Evolutionary conservation across 2,329 filamentous ascomycete genomes (phyloP).

Genomic region (Fusarium denticulatum): DNA sequence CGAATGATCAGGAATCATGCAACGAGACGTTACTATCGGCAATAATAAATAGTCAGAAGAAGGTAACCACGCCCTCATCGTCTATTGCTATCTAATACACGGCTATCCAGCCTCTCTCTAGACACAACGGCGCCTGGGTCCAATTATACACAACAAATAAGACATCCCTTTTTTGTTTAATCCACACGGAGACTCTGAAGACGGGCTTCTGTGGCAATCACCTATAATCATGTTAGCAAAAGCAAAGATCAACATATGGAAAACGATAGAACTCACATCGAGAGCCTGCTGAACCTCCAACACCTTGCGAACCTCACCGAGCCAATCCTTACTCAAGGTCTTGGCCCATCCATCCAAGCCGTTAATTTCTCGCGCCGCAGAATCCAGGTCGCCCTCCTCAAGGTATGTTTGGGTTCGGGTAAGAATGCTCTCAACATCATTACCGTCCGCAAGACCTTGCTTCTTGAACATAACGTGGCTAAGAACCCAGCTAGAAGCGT

Average conservation of each 20-base stretch:
- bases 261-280: constrained; percentile 72
- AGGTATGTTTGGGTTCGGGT: constrained; percentile 88
- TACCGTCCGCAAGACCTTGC: constrained; percentile 81
- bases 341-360: constrained; percentile 92
- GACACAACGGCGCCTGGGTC: constrained; percentile 41
- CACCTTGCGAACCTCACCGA: constrained; percentile 88
- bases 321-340: constrained; percentile 93
- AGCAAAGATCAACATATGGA: background rate
- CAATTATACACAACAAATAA: constrained; percentile 52
- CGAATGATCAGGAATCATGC: background rate
- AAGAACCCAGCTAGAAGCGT: constrained; percentile 88
- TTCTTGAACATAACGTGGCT: constrained; percentile 98
- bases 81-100: constrained; percentile 53
- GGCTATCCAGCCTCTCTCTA: constrained; percentile 43
- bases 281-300: constrained; percentile 96
- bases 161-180: constrained; percentile 54
- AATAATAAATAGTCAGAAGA: constrained; percentile 16
- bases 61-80: constrained; percentile 39
- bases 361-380: constrained; percentile 95
- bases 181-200: constrained; percentile 88
- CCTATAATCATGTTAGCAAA: constrained; percentile 57
- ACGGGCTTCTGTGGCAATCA: constrained; percentile 89
- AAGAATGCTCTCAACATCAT: constrained; percentile 94
- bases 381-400: constrained; percentile 92
- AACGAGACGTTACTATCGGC: background rate